Conservation (phyloP, 225 moss, liverwort and hornwort species). For the Sphagnum tenellum region DNA sequence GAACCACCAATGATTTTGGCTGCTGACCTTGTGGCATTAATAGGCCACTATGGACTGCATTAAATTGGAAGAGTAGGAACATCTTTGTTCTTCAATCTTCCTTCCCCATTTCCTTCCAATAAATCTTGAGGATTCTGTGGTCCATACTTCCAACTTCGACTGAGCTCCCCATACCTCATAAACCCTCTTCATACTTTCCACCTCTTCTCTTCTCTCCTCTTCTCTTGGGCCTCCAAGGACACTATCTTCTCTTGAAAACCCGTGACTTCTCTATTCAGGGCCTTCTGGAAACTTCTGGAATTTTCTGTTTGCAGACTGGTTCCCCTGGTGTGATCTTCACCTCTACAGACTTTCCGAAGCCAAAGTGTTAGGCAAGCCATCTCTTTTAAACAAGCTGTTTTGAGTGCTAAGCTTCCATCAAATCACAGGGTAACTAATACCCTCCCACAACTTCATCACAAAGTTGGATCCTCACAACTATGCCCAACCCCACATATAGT, state of each 20-base stretch:
- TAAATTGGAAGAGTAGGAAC: constrained; percentile 44
- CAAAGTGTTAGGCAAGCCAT: constrained; percentile 65
- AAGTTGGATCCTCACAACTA: no score
- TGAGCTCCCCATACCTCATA: constrained; percentile 42
- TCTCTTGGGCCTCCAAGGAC: constrained; percentile 36
- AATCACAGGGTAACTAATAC: no score
- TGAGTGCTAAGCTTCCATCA: no score
- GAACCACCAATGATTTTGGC: constrained; percentile 50
- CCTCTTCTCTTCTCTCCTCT: constrained; percentile 18
- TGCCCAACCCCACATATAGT: no score
- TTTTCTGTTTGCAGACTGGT: constrained; percentile 26
- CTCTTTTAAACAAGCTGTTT: constrained; percentile 10
- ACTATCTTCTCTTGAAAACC: constrained; percentile 54
- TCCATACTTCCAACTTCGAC: constrained; percentile 49
- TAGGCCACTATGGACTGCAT: constrained; percentile 60
- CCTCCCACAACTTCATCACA: no score
- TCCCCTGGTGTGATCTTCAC: constrained; percentile 31
- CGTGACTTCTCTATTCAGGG: constrained; percentile 49
- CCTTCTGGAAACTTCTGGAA: constrained; percentile 59
- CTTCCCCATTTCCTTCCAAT: constrained; percentile 38
- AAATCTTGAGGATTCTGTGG: constrained; percentile 33
- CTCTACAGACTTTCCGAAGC: constrained; percentile 77
- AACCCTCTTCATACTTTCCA: constrained; percentile 66
- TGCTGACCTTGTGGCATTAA: constrained; percentile 75
- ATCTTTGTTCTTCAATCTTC: constrained; percentile 44